Percentiles rank a stretch among this genome's conserved stretches.
phyloP scores from a whole-genome alignment of 805 yeast genomes.

The Metschnikowia koreensis region DNA sequence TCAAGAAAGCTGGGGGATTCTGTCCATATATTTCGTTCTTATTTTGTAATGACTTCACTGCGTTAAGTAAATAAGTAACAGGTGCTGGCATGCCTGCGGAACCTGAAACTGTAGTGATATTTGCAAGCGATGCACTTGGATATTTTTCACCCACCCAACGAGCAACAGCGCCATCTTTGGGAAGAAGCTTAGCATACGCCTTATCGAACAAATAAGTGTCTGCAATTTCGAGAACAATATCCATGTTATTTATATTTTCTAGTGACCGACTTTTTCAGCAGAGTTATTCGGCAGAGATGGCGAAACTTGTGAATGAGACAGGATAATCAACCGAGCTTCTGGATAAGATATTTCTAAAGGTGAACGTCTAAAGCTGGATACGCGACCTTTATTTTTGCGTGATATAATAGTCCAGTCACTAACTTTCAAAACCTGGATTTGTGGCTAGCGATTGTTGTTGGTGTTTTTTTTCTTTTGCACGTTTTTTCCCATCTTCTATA shows the following conservation, averaged over 20 bases:
- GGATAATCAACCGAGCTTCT: neutral
- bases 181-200: constrained; percentile 67
- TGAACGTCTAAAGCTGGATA: neutral
- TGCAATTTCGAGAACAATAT: constrained; percentile 77
- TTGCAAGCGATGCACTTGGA: constrained; percentile 14
- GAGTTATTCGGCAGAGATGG: neutral
- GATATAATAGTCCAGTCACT: neutral
- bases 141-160: constrained; percentile 15
- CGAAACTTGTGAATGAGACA: neutral
- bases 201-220: constrained; percentile 77
- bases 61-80: constrained; percentile 12
- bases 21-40: constrained; percentile 56
- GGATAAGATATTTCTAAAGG: neutral
- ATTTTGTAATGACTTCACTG: constrained; percentile 25
- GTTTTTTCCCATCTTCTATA: constrained; percentile 3
- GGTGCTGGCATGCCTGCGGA: constrained; percentile 15
- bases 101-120: constrained; percentile 14
- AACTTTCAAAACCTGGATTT: neutral
- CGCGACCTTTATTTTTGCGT: too few species aligned
- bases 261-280: neutral
- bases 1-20: constrained; percentile 60
- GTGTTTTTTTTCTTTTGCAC: neutral
- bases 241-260: constrained; percentile 52
- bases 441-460: neutral
- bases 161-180: constrained; percentile 49